A percentile compares a stretch with the other conserved stretches of the same genome.
phyloP scores from a whole-genome alignment of 805 yeast genomes.

The Zygosaccharomyces siamensis region DNA sequence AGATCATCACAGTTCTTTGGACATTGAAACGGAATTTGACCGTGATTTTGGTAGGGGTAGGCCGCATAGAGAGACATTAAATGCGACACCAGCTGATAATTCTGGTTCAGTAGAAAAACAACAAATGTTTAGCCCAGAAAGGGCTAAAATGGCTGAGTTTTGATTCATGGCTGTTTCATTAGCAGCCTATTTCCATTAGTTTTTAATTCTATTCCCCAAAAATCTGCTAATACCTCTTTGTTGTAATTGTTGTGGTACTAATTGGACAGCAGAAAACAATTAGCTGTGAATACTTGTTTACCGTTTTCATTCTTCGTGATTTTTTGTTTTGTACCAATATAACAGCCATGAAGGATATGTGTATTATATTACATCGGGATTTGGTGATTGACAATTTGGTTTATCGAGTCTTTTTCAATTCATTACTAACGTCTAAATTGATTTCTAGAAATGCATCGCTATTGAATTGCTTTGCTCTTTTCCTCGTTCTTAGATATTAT shows the following conservation, averaged over 20 bases:
- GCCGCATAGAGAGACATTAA: conserved; percentile 4
- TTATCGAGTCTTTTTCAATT: too few relatives aligned
- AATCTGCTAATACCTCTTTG: not conserved
- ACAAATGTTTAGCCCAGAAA: conserved; percentile 12
- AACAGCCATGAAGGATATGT: too few relatives aligned
- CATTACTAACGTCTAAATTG: too few relatives aligned
- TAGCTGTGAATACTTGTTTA: too few relatives aligned
- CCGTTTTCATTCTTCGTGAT: too few relatives aligned
- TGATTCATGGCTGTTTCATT: not conserved
- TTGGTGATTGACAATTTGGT: too few relatives aligned
- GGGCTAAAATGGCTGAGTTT: conserved; percentile 5
- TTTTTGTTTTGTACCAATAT: too few relatives aligned
- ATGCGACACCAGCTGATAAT: conserved; percentile 1
- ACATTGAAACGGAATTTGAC: conserved; percentile 7
- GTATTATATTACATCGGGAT: too few relatives aligned
- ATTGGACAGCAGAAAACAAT: not conserved
- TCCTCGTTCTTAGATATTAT: not conserved
- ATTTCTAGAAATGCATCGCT: too few relatives aligned
- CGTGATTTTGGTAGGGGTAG: conserved; percentile 20
- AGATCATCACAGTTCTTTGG: conserved; percentile 8
- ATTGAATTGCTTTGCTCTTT: too few relatives aligned
- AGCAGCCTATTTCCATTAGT: too few relatives aligned
- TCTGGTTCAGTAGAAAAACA: conserved; percentile 6
- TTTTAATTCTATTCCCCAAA: not conserved
- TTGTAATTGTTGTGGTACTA: not conserved